Evolutionary conservation across 495 filamentous ascomycete species (phyloP), one percentile per base, ranked within the genome.

Genomic region (Aspergillus asperescens): DNA sequence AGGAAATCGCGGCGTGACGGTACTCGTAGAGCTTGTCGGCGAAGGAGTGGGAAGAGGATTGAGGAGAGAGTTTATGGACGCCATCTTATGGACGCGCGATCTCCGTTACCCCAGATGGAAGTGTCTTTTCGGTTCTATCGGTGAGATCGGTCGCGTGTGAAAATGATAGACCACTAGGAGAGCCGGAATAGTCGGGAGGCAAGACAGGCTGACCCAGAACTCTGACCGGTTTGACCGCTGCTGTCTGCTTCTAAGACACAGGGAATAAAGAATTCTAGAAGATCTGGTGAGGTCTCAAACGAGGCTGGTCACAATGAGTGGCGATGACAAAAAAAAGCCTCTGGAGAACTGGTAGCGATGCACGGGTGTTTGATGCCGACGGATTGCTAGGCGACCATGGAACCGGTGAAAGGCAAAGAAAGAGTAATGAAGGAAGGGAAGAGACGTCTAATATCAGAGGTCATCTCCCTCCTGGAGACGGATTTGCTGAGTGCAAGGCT

Each of bases 61-160:
- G 20, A 62, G 60, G 6, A 65, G 47, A 19, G 60, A 62, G 40
- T 58, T 46, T 50, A 65, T 62, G 20, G 62, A 65, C 13, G 60
- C 60, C 62, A 62, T 65, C 29, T 47, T 47, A 47, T 47, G 27
- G 7, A 29, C 10, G n/a, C 8, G 22, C 1, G 10, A 3, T 13
- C 44, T 23, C 29, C 15, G 19, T 12, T 10, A 16, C 22, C 44
- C 13, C 29, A 47, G 44, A 50, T 7, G 28, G 27, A 15, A 12
- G 23, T 35, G 15, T 50, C 23, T 28, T 50, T n/a, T 7, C n/a
- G 20, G 13, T 27, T 40, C 18, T 47, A 5, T 34, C 44, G 44
- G 44, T 47, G 44, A 35, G 44, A 15, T 47, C 19, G 29, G 13
- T 10, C 44, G 28, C 35, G 18, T 35, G 44, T 22, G 44, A 22